Evolutionary conservation across 106 monocot species (phyloP).

Genomic region (Ottelia alismoides): DNA sequence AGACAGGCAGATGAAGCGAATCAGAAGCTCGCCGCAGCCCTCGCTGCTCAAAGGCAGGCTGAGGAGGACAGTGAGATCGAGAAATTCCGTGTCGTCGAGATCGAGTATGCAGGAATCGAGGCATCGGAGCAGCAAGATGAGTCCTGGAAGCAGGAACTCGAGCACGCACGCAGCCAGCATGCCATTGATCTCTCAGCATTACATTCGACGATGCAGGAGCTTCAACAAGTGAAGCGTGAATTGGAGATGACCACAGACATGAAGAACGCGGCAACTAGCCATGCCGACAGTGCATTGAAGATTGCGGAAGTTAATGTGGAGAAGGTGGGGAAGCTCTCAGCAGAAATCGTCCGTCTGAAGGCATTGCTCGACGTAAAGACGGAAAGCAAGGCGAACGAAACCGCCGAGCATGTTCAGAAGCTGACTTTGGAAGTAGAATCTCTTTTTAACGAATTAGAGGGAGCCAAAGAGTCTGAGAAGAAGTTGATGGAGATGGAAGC

Average conservation of each 20-base stretch:
- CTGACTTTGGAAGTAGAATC: constrained; percentile 24
- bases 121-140: constrained; percentile 39
- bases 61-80: constrained; percentile 44
- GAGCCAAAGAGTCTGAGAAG: constrained; percentile 22
- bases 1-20: constrained; percentile 28
- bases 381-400: constrained; percentile 27
- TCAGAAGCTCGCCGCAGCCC: constrained; percentile 34
- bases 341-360: constrained; percentile 39
- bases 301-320: constrained; percentile 54
- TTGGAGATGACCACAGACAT: constrained; percentile 41
- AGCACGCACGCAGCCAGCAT: constrained; percentile 29
- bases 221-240: constrained; percentile 46
- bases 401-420: constrained; percentile 27
- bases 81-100: constrained; percentile 57
- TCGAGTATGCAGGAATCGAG: constrained; percentile 48
- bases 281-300: constrained; percentile 41
- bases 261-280: constrained; percentile 48
- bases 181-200: constrained; percentile 29
- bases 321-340: constrained; percentile 40
- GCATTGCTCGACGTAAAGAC: constrained; percentile 33
- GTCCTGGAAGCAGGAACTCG: constrained; percentile 49
- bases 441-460: constrained; percentile 36
- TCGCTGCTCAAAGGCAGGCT: constrained; percentile 45
- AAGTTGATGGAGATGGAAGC: constrained; percentile 31
- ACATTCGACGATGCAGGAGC: constrained; percentile 31